Conservation (phyloP, 345 rosid genomes). For the Abelmoschus esculentus region DNA sequence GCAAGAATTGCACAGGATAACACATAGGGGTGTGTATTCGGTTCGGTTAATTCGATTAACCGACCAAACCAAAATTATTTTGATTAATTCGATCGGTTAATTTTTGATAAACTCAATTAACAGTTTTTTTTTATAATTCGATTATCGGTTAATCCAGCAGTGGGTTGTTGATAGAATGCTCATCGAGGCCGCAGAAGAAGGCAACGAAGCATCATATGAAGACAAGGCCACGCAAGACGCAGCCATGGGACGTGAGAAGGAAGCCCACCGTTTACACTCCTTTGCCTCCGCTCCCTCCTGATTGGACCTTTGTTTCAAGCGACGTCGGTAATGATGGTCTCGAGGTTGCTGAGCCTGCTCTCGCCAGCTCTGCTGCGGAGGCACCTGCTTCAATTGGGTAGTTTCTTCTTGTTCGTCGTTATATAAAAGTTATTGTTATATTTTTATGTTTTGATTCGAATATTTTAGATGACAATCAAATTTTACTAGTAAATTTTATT, state of each 20-base stretch:
- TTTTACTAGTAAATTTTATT: no score
- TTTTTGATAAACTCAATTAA: no score
- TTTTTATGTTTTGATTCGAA: no score
- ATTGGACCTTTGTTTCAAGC: slow-evolving; percentile 40
- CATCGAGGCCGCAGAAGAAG: slow-evolving; percentile 89
- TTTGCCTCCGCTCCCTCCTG: slow-evolving; percentile 51
- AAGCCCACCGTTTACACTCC: slow-evolving; percentile 72
- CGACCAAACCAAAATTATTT: no score
- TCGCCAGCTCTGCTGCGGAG: slow-evolving; percentile 7
- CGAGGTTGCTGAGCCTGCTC: slow-evolving; percentile 5
- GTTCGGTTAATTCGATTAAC: background rate
- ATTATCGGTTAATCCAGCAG: no score
- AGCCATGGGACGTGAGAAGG: slow-evolving; percentile 70
- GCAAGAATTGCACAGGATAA: background rate
- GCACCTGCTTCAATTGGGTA: background rate
- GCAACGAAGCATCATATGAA: slow-evolving; percentile 93
- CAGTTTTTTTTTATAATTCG: no score
- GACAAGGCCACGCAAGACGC: slow-evolving; percentile 79
- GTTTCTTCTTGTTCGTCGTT: no score
- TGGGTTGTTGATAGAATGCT: slow-evolving; percentile 54
- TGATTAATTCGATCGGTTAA: no score
- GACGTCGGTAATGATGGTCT: slow-evolving; percentile 17
- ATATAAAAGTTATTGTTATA: no score
- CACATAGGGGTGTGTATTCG: background rate
- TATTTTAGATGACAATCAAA: no score